Evolutionary conservation across 129 eudicot species (phyloP).

Genomic region (Pulicaria dysenterica): DNA sequence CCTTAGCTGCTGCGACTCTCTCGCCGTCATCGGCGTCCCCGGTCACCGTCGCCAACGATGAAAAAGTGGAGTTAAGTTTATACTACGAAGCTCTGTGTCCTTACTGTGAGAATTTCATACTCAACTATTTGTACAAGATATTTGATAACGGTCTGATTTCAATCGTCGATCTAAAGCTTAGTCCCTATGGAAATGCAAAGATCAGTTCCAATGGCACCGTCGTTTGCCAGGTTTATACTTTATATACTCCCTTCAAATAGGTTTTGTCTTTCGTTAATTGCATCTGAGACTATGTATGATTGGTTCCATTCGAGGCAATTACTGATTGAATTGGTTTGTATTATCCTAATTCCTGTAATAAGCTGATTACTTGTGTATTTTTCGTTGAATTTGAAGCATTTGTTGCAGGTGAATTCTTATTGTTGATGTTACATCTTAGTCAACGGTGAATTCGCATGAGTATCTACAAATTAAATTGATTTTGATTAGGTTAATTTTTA

Average conservation of each 20-base stretch:
- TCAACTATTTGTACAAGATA: conserved; percentile 52
- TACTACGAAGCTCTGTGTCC: conserved; percentile 79
- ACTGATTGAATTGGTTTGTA: background rate
- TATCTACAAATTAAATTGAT: no score
- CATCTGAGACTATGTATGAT: background rate
- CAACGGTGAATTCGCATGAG: no score
- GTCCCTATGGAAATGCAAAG: conserved; percentile 78
- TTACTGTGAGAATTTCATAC: conserved; percentile 61
- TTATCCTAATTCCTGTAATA: background rate
- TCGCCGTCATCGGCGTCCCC: conserved; percentile 14
- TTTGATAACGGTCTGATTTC: conserved; percentile 52
- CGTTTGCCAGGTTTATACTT: conserved; percentile 66
- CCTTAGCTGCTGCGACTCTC: conserved; percentile 11
- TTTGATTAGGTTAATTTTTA: no score
- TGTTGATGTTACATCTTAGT: background rate
- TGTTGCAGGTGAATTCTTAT: background rate
- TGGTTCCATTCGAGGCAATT: background rate
- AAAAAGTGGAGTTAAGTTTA: conserved; percentile 51
- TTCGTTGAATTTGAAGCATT: background rate
- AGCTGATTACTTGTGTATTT: background rate
- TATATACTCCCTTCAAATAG: background rate
- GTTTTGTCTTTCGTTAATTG: background rate
- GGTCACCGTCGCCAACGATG: conserved; percentile 22
- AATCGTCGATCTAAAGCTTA: conserved; percentile 59
- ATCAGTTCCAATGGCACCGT: conserved; percentile 50